phyloP scores from a whole-genome alignment of 2,329 filamentous ascomycete species.

The Huntiella savannae region DNA sequence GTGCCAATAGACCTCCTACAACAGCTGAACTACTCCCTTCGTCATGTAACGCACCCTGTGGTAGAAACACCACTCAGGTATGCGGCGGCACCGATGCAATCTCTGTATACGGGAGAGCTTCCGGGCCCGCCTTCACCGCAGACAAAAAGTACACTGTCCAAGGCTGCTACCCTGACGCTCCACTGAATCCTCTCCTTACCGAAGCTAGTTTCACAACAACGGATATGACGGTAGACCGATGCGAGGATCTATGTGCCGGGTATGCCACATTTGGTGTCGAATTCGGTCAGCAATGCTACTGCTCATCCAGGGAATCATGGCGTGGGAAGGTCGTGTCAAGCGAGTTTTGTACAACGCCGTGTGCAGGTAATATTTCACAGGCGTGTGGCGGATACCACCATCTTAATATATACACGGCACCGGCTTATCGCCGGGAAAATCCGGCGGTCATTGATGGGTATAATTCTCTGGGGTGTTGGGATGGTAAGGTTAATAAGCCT shows the following conservation, averaged over 20 bases:
- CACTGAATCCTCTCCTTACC: neutral
- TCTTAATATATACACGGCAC: constrained; percentile 5
- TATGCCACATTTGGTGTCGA: constrained; percentile 8
- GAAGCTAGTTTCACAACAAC: neutral
- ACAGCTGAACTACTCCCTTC: neutral
- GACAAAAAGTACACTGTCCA: constrained; percentile 6
- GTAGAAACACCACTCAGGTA: constrained; percentile 1
- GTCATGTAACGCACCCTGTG: constrained; percentile 2
- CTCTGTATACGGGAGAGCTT: constrained; percentile 6
- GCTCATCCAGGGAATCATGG: constrained; percentile 2
- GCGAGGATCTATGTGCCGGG: neutral
- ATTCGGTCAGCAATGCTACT: constrained; percentile 1
- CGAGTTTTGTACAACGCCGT: constrained; percentile 4
- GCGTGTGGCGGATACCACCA: constrained; percentile 5
- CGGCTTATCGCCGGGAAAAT: constrained; percentile 1
- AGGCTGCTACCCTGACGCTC: constrained; percentile 3
- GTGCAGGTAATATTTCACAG: constrained; percentile 1
- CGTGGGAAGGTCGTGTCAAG: constrained; percentile 3
- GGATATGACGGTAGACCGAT: constrained; percentile 4
- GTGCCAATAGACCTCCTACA: neutral
- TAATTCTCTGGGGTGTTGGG: constrained; percentile 8
- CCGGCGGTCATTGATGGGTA: constrained; percentile 4
- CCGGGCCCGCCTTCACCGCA: neutral
- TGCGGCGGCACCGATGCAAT: neutral
- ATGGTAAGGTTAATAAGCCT: too few species aligned